Evolutionary conservation across 495 filamentous ascomycete genomes (phyloP).

Genomic region (Xylaria flabelliformis): DNA sequence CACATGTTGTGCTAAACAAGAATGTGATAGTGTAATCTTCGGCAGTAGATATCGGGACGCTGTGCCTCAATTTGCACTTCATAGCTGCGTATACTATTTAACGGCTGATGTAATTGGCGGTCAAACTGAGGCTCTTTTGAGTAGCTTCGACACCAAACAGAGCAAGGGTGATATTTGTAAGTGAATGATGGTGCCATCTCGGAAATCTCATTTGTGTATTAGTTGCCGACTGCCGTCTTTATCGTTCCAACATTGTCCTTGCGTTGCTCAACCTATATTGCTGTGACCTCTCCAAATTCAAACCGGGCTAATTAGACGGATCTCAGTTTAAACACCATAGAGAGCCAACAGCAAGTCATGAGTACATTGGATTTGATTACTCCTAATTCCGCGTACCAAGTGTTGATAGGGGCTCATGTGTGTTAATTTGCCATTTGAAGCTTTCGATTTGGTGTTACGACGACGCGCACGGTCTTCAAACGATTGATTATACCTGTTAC

Average conservation of each 20-base stretch:
- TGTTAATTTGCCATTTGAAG: background rate
- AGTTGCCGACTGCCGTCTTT: background rate
- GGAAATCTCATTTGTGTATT: background rate
- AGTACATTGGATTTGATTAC: background rate
- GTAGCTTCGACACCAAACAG: background rate
- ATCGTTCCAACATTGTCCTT: background rate
- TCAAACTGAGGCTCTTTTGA: background rate
- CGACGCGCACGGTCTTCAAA: conserved; percentile 1
- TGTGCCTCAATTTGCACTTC: background rate
- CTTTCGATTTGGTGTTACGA: background rate
- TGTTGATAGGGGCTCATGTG: background rate
- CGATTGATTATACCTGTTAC: background rate
- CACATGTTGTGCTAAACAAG: background rate
- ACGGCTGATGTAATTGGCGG: background rate
- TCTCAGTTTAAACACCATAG: background rate
- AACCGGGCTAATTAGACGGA: background rate
- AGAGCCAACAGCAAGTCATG: background rate
- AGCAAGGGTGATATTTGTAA: background rate
- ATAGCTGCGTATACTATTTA: background rate
- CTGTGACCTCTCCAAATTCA: background rate
- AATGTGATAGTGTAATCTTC: background rate
- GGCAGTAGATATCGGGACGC: conserved; percentile 5
- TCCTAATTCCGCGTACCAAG: background rate
- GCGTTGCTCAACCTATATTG: background rate
- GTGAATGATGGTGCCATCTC: background rate